Evolutionary conservation across 169 alveolate genomes (phyloP), one percentile per base, ranked within the genome.

Genomic region (Toxoplasma gondii): DNA sequence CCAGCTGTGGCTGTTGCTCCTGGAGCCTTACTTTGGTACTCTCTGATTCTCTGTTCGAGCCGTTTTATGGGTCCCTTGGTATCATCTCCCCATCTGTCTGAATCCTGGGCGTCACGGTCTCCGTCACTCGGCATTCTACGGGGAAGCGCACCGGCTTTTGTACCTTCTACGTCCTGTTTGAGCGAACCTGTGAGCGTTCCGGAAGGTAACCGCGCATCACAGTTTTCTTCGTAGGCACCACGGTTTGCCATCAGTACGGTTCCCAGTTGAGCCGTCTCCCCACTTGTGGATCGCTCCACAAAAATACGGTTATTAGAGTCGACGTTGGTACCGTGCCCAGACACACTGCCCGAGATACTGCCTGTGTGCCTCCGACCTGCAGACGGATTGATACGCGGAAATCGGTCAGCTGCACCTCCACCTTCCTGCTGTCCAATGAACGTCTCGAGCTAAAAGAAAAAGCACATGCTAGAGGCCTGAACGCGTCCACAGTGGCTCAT

Each of bases 1-100:
- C 78, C 78, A 31, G 78, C 27, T 64, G 78, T 24, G 78, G 78
- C 78, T 64, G 78, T 64, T 64, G 78, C 78, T 64, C 78, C 78
- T 64, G 78, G 78, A 2, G 78, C 78, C 78, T 64, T 64, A 31
- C 78, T 64, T 24, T 64, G 78, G 34, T 64, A 64, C 78, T 64
- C 78, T 64, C 78, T 19, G 78, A 64, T 64, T 29, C 78, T 19
- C 78, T 64, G 78, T 7, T 64, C 78, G 36, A 64, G 34, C 27
- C 78, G 78, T 64, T 64, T 64, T 2, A 64, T 64, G 78, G 78
- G 78, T 29, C n/a, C 78, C 29, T 29, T 7, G 78, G 78, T 24
- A 64, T 54, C 69, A 24, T 64, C 78, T 36, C n/a, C 34, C 34
- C 34, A 4, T 29, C 27, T 64, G 29, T 4, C 78, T 2, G 78